Evolutionary conservation across 2,329 filamentous ascomycete genomes (phyloP).

Genomic region (Colletotrichum neosansevieriae): DNA sequence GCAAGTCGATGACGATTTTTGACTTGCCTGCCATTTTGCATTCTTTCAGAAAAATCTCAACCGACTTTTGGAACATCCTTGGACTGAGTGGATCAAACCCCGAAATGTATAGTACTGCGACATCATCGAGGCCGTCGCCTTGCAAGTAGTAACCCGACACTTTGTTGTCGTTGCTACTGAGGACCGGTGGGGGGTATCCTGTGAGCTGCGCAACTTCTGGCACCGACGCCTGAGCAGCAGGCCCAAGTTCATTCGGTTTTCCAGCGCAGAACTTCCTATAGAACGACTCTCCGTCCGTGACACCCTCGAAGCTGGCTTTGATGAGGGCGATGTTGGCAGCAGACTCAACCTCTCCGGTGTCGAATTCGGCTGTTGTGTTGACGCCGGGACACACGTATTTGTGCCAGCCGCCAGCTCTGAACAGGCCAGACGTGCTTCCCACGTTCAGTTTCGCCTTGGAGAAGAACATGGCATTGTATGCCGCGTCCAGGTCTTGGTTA

Average conservation of each 20-base stretch:
- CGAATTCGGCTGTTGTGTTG: conserved; percentile 51
- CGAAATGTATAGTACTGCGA: conserved; percentile 47
- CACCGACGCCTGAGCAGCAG: not conserved
- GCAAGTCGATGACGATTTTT: conserved; percentile 70
- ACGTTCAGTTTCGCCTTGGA: conserved; percentile 41
- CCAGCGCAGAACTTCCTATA: conserved; percentile 49
- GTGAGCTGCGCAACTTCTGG: conserved; percentile 3
- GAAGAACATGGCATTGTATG: conserved; percentile 56
- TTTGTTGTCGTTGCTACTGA: conserved; percentile 43
- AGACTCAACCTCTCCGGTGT: conserved; percentile 49
- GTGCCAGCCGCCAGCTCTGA: conserved; percentile 46
- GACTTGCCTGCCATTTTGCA: conserved; percentile 63
- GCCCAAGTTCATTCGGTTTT: not conserved
- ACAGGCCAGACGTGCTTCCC: conserved; percentile 44
- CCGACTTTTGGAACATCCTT: conserved; percentile 48
- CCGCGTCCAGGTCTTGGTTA: conserved; percentile 45
- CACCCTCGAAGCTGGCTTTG: conserved; percentile 44
- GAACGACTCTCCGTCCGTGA: conserved; percentile 49
- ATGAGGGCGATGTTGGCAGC: conserved; percentile 49
- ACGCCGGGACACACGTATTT: conserved; percentile 46
- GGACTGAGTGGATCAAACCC: conserved; percentile 45
- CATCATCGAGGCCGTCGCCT: conserved; percentile 48
- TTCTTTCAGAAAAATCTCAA: conserved; percentile 42
- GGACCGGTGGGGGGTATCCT: conserved; percentile 46
- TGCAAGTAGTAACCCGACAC: conserved; percentile 50